Conservation (phyloP, 73 alveolate species). For the Tetrahymena malaccensis region DNA sequence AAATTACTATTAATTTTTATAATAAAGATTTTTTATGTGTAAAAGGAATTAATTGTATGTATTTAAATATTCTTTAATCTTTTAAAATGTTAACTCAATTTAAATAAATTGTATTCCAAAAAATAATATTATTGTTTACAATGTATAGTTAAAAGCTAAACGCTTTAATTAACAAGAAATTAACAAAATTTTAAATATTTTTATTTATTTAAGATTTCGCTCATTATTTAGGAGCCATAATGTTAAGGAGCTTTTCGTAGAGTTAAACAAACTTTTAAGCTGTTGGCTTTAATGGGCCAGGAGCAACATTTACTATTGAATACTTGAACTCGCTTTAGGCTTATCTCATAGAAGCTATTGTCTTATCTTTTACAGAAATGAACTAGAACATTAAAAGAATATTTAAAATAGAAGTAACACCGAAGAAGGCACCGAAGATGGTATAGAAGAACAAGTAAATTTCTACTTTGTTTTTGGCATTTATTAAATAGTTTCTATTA, state of each 20-base stretch:
- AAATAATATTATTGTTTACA: too few relatives aligned
- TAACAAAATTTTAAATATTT: not conserved
- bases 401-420: not conserved
- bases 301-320: not conserved
- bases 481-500: not conserved
- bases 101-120: not conserved
- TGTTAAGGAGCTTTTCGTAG: not conserved
- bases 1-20: too few relatives aligned
- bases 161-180: not conserved
- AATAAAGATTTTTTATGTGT: too few relatives aligned
- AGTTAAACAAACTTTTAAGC: not conserved
- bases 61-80: too few relatives aligned
- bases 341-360: not conserved
- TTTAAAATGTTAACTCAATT: too few relatives aligned
- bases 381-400: not conserved
- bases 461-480: not conserved
- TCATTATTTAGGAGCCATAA: not conserved
- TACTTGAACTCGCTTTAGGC: not conserved
- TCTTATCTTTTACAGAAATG: not conserved
- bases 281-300: not conserved
- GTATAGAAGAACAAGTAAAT: not conserved
- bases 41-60: too few relatives aligned
- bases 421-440: not conserved
- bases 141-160: too few relatives aligned
- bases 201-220: not conserved